Percentiles rank a stretch among this genome's conserved stretches.
Evolutionary conservation across 768 basidiomycete species (phyloP).

Genomic region (Trametes coccinea): DNA sequence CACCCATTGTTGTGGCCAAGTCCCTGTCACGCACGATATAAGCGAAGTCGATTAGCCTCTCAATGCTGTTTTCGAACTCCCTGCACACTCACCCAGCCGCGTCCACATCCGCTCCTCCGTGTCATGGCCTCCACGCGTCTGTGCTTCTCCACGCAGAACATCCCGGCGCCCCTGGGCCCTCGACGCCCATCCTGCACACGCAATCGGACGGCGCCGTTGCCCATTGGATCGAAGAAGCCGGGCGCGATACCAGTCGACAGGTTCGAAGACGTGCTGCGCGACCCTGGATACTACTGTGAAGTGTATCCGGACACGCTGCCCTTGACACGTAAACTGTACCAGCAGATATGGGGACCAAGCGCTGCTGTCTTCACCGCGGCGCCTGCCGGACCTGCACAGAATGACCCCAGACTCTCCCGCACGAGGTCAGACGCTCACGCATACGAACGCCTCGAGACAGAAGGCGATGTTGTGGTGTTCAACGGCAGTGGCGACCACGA

Average conservation of each 20-base stretch:
- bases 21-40: too few relatives aligned
- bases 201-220: background rate
- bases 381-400: background rate
- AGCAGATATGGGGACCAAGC: background rate
- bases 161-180: background rate
- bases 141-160: background rate
- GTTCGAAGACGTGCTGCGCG: background rate
- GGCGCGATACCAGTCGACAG: background rate
- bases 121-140: background rate
- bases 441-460: too few relatives aligned
- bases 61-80: too few relatives aligned
- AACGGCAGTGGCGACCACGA: too few relatives aligned
- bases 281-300: background rate
- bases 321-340: background rate
- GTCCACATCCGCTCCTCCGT: background rate
- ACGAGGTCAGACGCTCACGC: too few relatives aligned
- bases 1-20: too few relatives aligned
- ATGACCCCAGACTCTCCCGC: too few relatives aligned
- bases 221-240: background rate
- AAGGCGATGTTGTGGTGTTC: too few relatives aligned
- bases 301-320: conserved; percentile 2
- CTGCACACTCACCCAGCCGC: too few relatives aligned
- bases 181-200: background rate
- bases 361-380: background rate
- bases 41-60: too few relatives aligned